phyloP scores from a whole-genome alignment of 345 rosid genomes.

The Salix arbutifolia region DNA sequence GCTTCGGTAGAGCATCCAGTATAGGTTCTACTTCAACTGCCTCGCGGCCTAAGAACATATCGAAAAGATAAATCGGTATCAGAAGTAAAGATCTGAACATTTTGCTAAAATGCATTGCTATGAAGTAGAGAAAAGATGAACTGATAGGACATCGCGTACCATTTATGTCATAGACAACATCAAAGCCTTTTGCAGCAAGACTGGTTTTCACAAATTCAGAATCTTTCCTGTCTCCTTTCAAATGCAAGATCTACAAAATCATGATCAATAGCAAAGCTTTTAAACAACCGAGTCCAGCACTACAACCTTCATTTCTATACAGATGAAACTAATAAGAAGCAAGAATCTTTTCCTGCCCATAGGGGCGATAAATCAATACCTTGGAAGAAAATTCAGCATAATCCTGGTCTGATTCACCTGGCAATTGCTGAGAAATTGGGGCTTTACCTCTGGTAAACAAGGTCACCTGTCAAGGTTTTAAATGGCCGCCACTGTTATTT shows the following conservation, averaged over 20 bases:
- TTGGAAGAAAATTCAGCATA: constrained; percentile 80
- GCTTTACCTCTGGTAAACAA: constrained; percentile 94
- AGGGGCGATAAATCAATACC: constrained; percentile 32
- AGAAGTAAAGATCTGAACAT: neutral
- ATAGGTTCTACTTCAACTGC: constrained; percentile 89
- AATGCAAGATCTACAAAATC: constrained; percentile 65
- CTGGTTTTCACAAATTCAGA: constrained; percentile 93
- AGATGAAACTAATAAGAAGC: neutral
- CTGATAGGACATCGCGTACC: constrained; percentile 36
- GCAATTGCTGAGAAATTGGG: constrained; percentile 76
- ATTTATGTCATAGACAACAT: constrained; percentile 91
- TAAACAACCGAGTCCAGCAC: neutral
- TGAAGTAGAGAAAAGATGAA: neutral
- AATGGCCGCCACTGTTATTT: neutral
- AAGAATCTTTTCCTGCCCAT: neutral
- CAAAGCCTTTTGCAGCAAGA: constrained; percentile 87
- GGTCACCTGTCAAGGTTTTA: constrained; percentile 59
- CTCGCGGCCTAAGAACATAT: constrained; percentile 63
- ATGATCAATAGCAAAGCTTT: constrained; percentile 3
- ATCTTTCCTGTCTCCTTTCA: constrained; percentile 96
- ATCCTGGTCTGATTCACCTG: constrained; percentile 86
- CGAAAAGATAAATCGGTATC: neutral
- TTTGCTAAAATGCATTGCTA: neutral
- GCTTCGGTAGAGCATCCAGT: constrained; percentile 84
- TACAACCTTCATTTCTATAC: neutral